Evolutionary conservation across 2,329 filamentous ascomycete genomes (phyloP).

Genomic region (Eurotiales sp.): DNA sequence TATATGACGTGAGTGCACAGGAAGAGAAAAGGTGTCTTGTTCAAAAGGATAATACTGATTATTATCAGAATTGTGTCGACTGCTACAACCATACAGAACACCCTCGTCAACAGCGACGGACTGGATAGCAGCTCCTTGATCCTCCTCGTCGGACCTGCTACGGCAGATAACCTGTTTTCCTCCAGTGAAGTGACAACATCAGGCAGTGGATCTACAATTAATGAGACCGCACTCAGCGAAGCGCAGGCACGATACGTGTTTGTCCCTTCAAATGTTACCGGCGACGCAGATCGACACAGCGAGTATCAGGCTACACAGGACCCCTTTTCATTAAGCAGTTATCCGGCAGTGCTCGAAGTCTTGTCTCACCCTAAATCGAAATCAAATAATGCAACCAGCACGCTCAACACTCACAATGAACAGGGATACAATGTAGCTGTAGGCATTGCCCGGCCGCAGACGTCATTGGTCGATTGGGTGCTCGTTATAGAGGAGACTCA

Average conservation of each 20-base stretch:
- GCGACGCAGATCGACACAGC: conserved; percentile 6
- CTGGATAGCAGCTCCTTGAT: conserved; percentile 4
- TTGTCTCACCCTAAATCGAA: conserved; percentile 51
- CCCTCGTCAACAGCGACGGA: conserved; percentile 38
- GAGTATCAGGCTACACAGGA: conserved; percentile 27
- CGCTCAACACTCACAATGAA: conserved; percentile 70
- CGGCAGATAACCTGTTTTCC: neutral
- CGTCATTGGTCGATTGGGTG: conserved; percentile 72
- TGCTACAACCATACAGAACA: conserved; percentile 26
- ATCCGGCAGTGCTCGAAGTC: conserved; percentile 59
- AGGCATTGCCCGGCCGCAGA: conserved; percentile 71
- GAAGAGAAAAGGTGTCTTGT: conserved; percentile 14
- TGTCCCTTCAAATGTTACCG: neutral
- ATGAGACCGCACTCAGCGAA: conserved; percentile 4
- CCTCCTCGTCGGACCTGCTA: conserved; percentile 10
- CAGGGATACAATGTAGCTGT: conserved; percentile 66
- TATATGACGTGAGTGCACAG: conserved; percentile 76
- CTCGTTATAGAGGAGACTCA: conserved; percentile 74
- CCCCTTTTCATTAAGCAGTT: conserved; percentile 59
- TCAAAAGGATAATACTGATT: no score
- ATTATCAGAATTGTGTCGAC: conserved; percentile 55
- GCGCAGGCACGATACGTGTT: conserved; percentile 10
- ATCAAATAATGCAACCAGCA: conserved; percentile 65
- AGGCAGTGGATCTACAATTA: neutral
- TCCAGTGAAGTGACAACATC: neutral